Evolutionary conservation across 169 alveolate genomes (phyloP), one percentile per base, ranked within the genome.

Genomic region (Besnoitia besnoiti): DNA sequence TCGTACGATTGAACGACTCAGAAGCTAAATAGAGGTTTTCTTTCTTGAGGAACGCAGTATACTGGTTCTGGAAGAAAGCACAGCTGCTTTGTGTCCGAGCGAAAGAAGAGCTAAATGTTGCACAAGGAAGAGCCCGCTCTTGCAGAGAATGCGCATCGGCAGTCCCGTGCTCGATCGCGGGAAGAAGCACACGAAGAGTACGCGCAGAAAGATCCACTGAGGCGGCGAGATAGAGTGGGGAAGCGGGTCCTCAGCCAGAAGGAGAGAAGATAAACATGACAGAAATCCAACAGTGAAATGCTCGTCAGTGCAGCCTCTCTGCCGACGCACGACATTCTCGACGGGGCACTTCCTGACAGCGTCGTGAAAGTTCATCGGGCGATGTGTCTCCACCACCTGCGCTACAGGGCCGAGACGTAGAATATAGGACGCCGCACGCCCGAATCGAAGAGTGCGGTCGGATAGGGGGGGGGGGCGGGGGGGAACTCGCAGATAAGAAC

Each of bases 341-440:
- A 16, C 67, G 30, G 67, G 67, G 67, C 12, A 55, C 67, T 55
- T 55, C 67, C 67, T 8, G n/a, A 55, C 67, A n/a, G 67, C 24
- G 67, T 21, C 30, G 67, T 55, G 67, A n/a, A 55, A 21, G 67
- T 19, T 55, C 24, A 19, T 55, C 67, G 67, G 67, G 67, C 67
- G 24, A 55, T 19, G 24, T 55, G 67, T 55, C 67, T 55, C 67
- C 67, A 55, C 4, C 24, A 55, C 67, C 67, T n/a, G 67, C 33
- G 12, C 67, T 55, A 21, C 24, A 55, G 67, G 12, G 67, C 67
- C 33, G 7, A 19, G 27, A 55, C 67, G n/a, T n/a, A n/a, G n/a
- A n/a, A n/a, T n/a, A n/a, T n/a, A n/a, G n/a, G 67, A 55, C 67
- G 67, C 67, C 67, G 67, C 67, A 19, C 67, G 67, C 67, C 30